Evolutionary conservation across 2,329 filamentous ascomycete genomes (phyloP).

Genomic region (Verticillium klebahnii): DNA sequence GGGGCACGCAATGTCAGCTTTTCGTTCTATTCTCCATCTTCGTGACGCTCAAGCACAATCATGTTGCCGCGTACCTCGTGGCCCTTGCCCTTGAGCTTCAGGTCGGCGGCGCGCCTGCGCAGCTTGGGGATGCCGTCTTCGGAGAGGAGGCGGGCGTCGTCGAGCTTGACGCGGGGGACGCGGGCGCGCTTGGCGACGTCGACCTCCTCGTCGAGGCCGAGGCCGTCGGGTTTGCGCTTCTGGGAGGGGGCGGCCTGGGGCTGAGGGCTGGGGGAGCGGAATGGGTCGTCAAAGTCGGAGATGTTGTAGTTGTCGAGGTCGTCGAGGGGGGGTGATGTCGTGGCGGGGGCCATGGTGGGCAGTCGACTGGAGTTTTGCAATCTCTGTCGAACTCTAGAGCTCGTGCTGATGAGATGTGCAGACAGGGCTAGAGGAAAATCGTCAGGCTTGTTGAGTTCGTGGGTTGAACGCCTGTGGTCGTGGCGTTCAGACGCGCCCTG

Average conservation of each 20-base stretch:
- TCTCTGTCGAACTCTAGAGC: too few species aligned
- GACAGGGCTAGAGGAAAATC: not conserved
- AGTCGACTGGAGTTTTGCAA: too few species aligned
- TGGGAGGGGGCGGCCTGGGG: conserved; percentile 29
- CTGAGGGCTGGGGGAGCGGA: conserved; percentile 40
- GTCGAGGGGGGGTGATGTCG: conserved; percentile 33
- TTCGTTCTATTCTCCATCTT: too few species aligned
- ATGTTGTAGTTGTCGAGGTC: conserved; percentile 75
- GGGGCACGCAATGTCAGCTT: not conserved
- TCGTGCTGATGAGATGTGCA: too few species aligned
- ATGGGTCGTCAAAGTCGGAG: conserved; percentile 44
- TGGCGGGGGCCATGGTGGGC: not conserved
- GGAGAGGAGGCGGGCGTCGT: conserved; percentile 79
- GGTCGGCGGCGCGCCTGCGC: conserved; percentile 61
- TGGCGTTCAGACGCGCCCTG: not conserved
- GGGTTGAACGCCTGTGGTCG: not conserved
- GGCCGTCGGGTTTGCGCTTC: conserved; percentile 46
- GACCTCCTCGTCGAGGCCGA: conserved; percentile 85
- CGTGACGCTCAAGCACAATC: not conserved
- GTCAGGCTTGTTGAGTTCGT: not conserved
- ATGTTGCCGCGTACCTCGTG: conserved; percentile 61
- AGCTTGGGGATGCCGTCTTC: conserved; percentile 79
- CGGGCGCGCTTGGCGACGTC: conserved; percentile 72
- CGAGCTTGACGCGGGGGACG: conserved; percentile 74
- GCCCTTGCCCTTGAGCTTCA: conserved; percentile 87